Base-by-base conservation (phyloP, 1,284 basidiomycete species). In the Cutaneotrichosporon spelunceum region DNA sequence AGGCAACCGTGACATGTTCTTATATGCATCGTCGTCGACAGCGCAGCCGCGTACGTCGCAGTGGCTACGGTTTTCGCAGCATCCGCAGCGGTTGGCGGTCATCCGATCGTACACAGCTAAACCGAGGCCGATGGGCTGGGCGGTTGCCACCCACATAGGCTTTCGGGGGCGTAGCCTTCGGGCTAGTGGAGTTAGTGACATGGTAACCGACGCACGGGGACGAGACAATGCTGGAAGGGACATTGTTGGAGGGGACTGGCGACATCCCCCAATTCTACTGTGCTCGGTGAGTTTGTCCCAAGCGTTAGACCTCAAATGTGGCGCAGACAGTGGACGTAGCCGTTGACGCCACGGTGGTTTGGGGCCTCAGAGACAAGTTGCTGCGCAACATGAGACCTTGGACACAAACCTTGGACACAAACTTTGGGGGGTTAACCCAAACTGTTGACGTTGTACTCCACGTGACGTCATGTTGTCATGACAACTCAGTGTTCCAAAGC, bases 401-500 rank as follows among this genome's bases (percentile, higher is more conserved):
- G n/a, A n/a, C n/a, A n/a, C n/a, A n/a, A n/a, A n/a, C n/a, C n/a
- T n/a, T n/a, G n/a, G n/a, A n/a, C n/a, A n/a, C 10, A 3, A 27
- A 50, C 48, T 50, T 50, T 48, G 45, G 24, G 23, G 24, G 4
- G 45, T 11, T 13, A 47, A 26, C 11, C 26, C 24, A 47, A 26
- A 24, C 45, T 24, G 26, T 24, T 26, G 48, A 50, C 47, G 14
- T 29, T 30, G 48, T 50, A 27, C 16, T 19, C 21, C 23, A 24
- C 26, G 26, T 50, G 48, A 50, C 48, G 48, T 50, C 48, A 50
- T 30, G 48, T 50, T 19, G 48, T 30, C 48, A 50, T 50, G 45
- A 47, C 45, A 14, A 47, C 45, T 4, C n/a, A 21, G 30, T n/a
- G 30, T 33, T 33, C 30, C 30, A 33, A 11, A 33, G 30, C 30